phyloP scores from a whole-genome alignment of 164 flowering plant species.

The Vitis rotundifolia region DNA sequence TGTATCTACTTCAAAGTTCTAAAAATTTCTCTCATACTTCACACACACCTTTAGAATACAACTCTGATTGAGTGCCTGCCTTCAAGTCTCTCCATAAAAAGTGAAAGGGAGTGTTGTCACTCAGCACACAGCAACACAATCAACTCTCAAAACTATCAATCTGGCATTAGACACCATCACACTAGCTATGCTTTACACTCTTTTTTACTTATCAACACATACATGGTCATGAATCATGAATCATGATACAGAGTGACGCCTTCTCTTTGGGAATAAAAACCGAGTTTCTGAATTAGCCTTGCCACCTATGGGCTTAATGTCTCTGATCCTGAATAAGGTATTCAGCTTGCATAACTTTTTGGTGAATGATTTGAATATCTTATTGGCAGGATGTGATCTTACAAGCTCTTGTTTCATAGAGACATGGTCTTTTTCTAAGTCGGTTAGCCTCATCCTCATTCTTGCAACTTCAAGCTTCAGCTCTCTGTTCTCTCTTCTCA shows the following conservation, averaged over 20 bases:
- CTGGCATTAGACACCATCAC: conserved; percentile 21
- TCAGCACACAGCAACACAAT: conserved; percentile 10
- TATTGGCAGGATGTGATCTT: conserved; percentile 66
- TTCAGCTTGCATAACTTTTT: conserved; percentile 70
- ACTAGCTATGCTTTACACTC: conserved; percentile 32
- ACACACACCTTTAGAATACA: neutral
- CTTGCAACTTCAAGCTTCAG: conserved; percentile 94
- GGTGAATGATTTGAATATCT: conserved; percentile 70
- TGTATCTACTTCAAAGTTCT: neutral
- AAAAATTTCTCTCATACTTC: neutral
- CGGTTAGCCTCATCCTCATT: conserved; percentile 98
- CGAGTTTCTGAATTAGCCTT: conserved; percentile 61
- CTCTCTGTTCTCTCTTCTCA: conserved; percentile 93
- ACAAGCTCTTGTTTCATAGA: conserved; percentile 96
- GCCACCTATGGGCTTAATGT: conserved; percentile 37
- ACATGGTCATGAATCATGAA: neutral
- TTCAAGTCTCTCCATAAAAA: conserved; percentile 6
- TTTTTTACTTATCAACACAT: conserved; percentile 3
- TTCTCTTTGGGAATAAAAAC: conserved; percentile 66
- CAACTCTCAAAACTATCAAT: conserved; percentile 16
- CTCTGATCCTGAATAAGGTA: conserved; percentile 52
- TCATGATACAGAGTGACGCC: conserved; percentile 71
- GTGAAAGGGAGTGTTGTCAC: conserved; percentile 5
- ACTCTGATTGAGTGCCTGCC: conserved; percentile 3
- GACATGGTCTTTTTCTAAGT: conserved; percentile 91